Evolutionary conservation across 2,329 filamentous ascomycete species (phyloP).

Genomic region (Xylariaceae sp.): DNA sequence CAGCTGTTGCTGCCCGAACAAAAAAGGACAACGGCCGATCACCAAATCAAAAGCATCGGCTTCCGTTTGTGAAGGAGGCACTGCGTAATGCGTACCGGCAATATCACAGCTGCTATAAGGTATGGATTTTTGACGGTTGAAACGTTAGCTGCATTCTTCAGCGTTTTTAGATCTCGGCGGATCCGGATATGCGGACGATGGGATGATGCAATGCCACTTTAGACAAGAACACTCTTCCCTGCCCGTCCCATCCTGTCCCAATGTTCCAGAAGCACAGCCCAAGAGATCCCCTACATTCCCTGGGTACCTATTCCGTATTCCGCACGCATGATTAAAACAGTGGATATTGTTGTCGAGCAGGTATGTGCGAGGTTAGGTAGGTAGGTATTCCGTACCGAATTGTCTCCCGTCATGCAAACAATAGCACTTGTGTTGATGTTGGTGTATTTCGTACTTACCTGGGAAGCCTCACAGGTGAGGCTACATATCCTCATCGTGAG

Average conservation of each 20-base stretch:
- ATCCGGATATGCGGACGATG: conserved; percentile 13
- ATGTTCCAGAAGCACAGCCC: conserved; percentile 1
- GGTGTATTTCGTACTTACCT: background rate
- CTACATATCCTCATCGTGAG: conserved; percentile 17
- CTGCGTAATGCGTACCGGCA: background rate
- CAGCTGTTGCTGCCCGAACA: conserved; percentile 38
- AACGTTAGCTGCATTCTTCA: conserved; percentile 14
- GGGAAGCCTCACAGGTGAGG: conserved; percentile 19
- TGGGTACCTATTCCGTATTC: too few relatives aligned
- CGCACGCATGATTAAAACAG: background rate
- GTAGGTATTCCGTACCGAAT: background rate
- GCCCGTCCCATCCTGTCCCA: background rate
- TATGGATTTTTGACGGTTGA: conserved; percentile 13
- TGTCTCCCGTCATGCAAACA: conserved; percentile 8
- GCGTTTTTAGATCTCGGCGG: conserved; percentile 13
- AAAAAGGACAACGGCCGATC: conserved; percentile 26
- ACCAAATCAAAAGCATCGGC: conserved; percentile 14
- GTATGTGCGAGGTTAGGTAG: background rate
- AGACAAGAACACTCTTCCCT: conserved; percentile 5
- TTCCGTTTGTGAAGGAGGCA: conserved; percentile 24
- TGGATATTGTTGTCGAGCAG: background rate
- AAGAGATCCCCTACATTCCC: background rate
- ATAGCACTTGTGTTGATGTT: conserved; percentile 3
- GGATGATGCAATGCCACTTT: conserved; percentile 9
- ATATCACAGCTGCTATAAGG: background rate